Base-by-base conservation (phyloP, 2,329 filamentous ascomycete species). In the Monilinia aucupariae region DNA sequence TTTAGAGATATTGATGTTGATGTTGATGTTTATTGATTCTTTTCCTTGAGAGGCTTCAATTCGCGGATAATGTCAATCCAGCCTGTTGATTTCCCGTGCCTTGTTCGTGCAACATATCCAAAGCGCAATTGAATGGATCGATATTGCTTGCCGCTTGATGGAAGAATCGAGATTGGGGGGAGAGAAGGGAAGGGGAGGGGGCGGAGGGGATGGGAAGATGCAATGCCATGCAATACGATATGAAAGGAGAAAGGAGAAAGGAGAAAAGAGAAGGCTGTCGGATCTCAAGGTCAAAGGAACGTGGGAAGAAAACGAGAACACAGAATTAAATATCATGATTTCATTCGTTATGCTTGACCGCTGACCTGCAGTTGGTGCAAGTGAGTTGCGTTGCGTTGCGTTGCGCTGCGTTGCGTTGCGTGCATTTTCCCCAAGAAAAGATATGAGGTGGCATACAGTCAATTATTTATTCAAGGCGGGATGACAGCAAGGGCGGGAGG, bases 371-470 rank as follows among this genome's bases (percentile, higher is more conserved):
- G 9, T 39, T 39, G 37, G 13, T 10, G 9, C 4, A 39, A 3
- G 27, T 3, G 27, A 6, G 27, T 30, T 30, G 27, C 3, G 27
- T 30, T 6, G 27, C 3, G 27, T 30, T 6, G 27, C 3, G 27
- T n/a, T n/a, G n/a, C n/a, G n/a, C n/a, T n/a, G 34, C 9, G 8
- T 12, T 25, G 50, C 22, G 32, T 52, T 37, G 32, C n/a, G 10
- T 22, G 10, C 5, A 17, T 55, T 45, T 45, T 45, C n/a, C 20
- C 20, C 41, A 34, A 39, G 41, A 27, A 41, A 20, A 55, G 45
- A 47, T 47, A 48, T 56, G 54, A 56, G 54, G 54, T 56, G 54
- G 54, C 54, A 56, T 25, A 12, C 17, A 30, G n/a, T n/a, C n/a
- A 7, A 54, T 27, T 15, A 15, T 22, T 5, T 22, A 47, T 47